These are phyloP conservation scores for Trametes cingulata DNA, from an alignment of 768 basidiomycete species.

Conservation along the genomic window DNA sequence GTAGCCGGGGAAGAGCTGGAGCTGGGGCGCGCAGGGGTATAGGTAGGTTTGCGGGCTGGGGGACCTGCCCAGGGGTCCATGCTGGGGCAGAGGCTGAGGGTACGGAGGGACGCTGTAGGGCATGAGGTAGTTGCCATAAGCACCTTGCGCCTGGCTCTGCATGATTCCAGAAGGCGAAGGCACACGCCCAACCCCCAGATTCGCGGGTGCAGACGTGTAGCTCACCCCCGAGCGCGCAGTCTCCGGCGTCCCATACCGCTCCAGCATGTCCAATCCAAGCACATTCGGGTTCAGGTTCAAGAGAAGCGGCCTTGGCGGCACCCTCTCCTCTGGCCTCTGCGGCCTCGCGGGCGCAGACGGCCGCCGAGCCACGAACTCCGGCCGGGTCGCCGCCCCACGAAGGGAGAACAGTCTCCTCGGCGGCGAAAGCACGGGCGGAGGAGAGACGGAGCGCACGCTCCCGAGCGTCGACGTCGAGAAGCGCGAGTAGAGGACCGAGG, in stretches of 20 bases:
- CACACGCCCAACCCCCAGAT: background rate
- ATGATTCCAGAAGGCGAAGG: background rate
- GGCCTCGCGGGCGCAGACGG: background rate
- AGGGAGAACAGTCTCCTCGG: background rate
- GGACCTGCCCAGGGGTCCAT: background rate
- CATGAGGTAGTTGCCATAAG: background rate
- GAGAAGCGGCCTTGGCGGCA: slow-evolving; percentile 3
- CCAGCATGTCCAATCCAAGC: slow-evolving; percentile 20
- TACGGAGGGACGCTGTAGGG: background rate
- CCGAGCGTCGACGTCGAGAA: slow-evolving; percentile 13
- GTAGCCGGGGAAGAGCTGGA: background rate
- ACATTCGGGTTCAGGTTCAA: slow-evolving; percentile 16
- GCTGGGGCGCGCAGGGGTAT: background rate
- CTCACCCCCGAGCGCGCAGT: slow-evolving; percentile 8
- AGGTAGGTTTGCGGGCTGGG: background rate
- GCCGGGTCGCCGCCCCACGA: background rate
- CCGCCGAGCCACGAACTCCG: background rate
- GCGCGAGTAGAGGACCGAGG: background rate
- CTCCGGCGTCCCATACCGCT: slow-evolving; percentile 20
- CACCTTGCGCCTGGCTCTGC: too few species aligned
- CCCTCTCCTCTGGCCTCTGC: background rate
- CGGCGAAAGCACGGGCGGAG: background rate
- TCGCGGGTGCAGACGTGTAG: slow-evolving; percentile 1
- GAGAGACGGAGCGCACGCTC: background rate
- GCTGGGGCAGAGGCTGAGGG: slow-evolving; percentile 3